These are phyloP conservation scores for Schwanniomyces occidentalis DNA, from an alignment of 805 yeast species.

Conservation along the genomic window DNA sequence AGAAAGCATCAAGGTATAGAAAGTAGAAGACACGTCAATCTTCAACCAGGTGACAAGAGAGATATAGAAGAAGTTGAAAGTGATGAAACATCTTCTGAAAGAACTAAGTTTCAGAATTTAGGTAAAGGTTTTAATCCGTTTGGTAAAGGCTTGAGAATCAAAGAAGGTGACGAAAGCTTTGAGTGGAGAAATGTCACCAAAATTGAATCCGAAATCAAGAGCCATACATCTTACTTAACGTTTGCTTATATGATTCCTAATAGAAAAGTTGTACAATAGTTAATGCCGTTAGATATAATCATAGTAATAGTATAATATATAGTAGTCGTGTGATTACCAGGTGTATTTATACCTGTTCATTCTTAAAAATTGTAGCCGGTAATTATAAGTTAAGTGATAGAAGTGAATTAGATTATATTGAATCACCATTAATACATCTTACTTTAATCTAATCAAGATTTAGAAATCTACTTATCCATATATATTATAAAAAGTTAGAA, in stretches of 20 bases:
- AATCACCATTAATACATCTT: not conserved
- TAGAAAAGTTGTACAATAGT: constrained; percentile 6
- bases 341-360: too few relatives aligned
- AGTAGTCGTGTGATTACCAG: too few relatives aligned
- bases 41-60: constrained; percentile 21
- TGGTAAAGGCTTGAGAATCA: constrained; percentile 82
- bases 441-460: not conserved
- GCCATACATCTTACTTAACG: constrained; percentile 91
- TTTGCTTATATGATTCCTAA: constrained; percentile 62
- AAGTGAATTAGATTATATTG: not conserved
- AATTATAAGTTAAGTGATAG: too few relatives aligned
- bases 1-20: constrained; percentile 67
- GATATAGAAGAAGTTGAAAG: constrained; percentile 22
- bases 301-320: not conserved
- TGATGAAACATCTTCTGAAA: constrained; percentile 12
- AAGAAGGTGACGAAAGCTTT: constrained; percentile 82
- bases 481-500: constrained; percentile 1
- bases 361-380: too few relatives aligned
- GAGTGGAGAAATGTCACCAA: constrained; percentile 85
- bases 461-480: not conserved
- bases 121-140: constrained; percentile 80
- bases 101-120: constrained; percentile 35
- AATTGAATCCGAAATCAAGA: constrained; percentile 81
- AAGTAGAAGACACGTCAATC: constrained; percentile 46
- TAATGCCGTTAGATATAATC: not conserved